These are phyloP conservation scores for Aplosporella prunicola DNA, from an alignment of 2,329 filamentous ascomycete species.

Conservation along the genomic window DNA sequence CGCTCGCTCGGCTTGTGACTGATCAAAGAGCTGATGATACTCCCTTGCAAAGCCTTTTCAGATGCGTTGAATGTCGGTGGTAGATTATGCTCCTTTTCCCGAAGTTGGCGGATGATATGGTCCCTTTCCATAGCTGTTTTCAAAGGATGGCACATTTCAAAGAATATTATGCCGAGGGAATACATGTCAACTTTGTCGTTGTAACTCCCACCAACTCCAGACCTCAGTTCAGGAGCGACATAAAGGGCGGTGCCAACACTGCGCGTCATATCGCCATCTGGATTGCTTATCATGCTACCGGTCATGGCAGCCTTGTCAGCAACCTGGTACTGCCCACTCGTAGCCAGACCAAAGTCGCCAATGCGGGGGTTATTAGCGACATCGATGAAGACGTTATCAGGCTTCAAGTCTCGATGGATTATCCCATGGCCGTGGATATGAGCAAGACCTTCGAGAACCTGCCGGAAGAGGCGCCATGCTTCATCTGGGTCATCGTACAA, in stretches of 20 bases:
- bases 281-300: conserved; percentile 19
- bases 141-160: conserved; percentile 77
- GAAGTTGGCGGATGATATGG: conserved; percentile 57
- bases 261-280: conserved; percentile 54
- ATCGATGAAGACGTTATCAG: conserved; percentile 96
- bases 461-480: conserved; percentile 82
- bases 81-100: conserved; percentile 57
- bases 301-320: conserved; percentile 40
- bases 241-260: conserved; percentile 76
- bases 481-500: conserved; percentile 66
- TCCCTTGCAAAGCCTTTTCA: conserved; percentile 59
- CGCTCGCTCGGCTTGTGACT: conserved; percentile 74
- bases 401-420: conserved; percentile 92
- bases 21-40: conserved; percentile 70
- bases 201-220: conserved; percentile 64
- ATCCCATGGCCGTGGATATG: conserved; percentile 88
- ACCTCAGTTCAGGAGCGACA: conserved; percentile 83
- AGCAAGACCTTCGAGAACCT: conserved; percentile 78
- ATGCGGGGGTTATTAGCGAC: conserved; percentile 85
- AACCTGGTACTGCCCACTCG: conserved; percentile 66
- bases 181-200: conserved; percentile 98
- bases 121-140: conserved; percentile 55
- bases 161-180: conserved; percentile 93
- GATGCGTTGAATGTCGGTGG: conserved; percentile 64
- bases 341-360: conserved; percentile 91